Evolutionary conservation across 495 filamentous ascomycete species (phyloP), one percentile per base, ranked within the genome.

Genomic region (Melanomma pulvis-pyrius): DNA sequence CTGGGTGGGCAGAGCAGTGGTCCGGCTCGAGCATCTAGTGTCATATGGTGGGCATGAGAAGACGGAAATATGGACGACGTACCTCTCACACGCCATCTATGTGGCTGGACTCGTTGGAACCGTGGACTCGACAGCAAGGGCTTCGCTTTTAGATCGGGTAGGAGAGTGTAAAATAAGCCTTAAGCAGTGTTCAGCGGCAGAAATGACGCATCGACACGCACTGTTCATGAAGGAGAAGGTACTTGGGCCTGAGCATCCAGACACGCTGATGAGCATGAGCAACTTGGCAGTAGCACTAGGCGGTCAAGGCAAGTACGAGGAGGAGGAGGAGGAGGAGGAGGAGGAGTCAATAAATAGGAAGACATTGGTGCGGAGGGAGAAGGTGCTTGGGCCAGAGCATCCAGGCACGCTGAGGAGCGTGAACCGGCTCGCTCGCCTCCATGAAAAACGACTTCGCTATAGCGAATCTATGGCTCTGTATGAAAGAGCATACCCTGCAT

Each of bases 311-410:
- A 60, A 56, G 47, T 63, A 24, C 24, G 59, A 61, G 52, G 61
- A 74, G 66, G 71, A 65, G 8, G 44, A 6, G 44, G 5, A 6
- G 44, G 6, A 12, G 30, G 59, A 62, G 54, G 57, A 74, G 67
- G 71, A 61, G 8, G 44, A n/a, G 6, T 22, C 15, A 15, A 17
- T 49, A 24, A 9, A 30, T 12, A 52, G 26, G 46, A 39, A 61
- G 36, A 28, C 36, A 21, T 15, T 61, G 22, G 58, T 15, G 58
- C 29, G 29, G 41, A 49, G 17, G 19, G 17, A 34, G 46, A 61
- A 44, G 58, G 30, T 58, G 59, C 59, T 70, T 48, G 71, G 69
- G n/a, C 12, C 58, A 44, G 71, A 72, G 57, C 44, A 72, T 55
- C 28, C 36, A 32, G 21, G 30, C 29, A 69, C 62, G 56, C 48